A percentile compares a stretch with the other conserved stretches of the same genome.
Conservation (phyloP, 2,329 filamentous ascomycete species). For the Tolypocladium ophioglossoides region DNA sequence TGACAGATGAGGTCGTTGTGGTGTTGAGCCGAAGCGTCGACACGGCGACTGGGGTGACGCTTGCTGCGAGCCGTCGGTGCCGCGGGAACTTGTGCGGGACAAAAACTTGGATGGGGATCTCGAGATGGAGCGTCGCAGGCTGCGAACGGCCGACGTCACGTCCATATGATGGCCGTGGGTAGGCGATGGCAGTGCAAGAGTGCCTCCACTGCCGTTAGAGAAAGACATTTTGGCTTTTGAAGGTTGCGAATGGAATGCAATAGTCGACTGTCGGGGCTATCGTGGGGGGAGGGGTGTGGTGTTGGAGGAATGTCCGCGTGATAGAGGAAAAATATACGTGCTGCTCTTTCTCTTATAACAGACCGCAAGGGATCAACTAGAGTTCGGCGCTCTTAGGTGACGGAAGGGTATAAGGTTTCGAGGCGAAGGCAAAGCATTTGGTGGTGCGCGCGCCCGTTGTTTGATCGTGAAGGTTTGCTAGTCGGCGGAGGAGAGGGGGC, state of each 20-base stretch:
- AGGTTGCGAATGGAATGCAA: constrained; percentile 16
- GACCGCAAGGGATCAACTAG: background rate
- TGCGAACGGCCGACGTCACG: constrained; percentile 69
- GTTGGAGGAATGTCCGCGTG: constrained; percentile 14
- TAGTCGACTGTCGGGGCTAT: constrained; percentile 4
- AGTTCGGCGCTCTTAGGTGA: background rate
- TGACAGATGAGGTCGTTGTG: constrained; percentile 21
- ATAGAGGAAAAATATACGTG: constrained; percentile 1
- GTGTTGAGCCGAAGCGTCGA: constrained; percentile 29
- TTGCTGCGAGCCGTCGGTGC: constrained; percentile 35
- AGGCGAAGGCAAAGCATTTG: background rate
- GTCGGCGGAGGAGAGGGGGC: background rate
- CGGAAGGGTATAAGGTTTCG: background rate
- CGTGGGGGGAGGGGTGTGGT: constrained; percentile 10
- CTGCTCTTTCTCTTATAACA: background rate
- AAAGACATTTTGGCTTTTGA: constrained; percentile 40
- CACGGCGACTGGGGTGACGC: constrained; percentile 41
- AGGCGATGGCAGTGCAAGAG: constrained; percentile 77
- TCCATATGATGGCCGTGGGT: constrained; percentile 76
- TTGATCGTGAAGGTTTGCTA: background rate
- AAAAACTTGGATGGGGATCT: constrained; percentile 90
- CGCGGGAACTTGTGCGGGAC: constrained; percentile 35
- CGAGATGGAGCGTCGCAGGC: constrained; percentile 77
- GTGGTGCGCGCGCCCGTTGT: background rate
- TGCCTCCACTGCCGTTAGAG: constrained; percentile 56